Evolutionary conservation across 1,139 yeast species (phyloP).

Genomic region (Nadsonia commutata): DNA sequence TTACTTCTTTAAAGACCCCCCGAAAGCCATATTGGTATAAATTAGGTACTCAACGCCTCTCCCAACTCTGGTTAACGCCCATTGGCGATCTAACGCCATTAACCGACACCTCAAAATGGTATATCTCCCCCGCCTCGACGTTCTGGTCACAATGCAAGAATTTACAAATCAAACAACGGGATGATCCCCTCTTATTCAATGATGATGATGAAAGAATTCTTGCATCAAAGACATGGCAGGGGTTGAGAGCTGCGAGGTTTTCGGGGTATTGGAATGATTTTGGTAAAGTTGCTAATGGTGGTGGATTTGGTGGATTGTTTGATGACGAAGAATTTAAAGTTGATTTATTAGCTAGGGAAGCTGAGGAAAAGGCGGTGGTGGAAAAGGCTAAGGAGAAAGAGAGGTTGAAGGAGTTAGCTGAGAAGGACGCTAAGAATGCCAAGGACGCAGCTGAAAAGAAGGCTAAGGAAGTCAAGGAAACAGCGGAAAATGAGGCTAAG

Average conservation of each 20-base stretch:
- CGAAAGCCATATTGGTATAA: conserved; percentile 18
- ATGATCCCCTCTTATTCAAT: conserved; percentile 6
- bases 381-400: not conserved
- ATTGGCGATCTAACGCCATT: conserved; percentile 16
- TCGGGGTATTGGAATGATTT: conserved; percentile 20
- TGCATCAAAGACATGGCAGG: conserved; percentile 21
- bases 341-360: not conserved
- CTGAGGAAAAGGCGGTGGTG: too few species aligned
- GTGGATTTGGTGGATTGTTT: conserved; percentile 18
- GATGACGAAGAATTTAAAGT: conserved; percentile 6
- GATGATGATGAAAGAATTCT: conserved; percentile 7
- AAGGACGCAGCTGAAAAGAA: conserved; percentile 1
- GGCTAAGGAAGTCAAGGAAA: not conserved
- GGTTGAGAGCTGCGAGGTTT: conserved; percentile 21
- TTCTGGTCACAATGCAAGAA: conserved; percentile 7
- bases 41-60: conserved; percentile 24
- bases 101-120: conserved; percentile 7
- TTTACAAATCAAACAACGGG: conserved; percentile 1
- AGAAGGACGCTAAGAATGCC: not conserved
- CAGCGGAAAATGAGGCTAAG: not conserved
- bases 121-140: conserved; percentile 12
- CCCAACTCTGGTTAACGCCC: conserved; percentile 19
- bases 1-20: conserved; percentile 12
- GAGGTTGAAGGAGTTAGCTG: not conserved
- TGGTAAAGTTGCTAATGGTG: conserved; percentile 12